These are phyloP conservation scores for Enteropsectra breve DNA, from an alignment of 371 early-diverging fungal species.

Conservation along the genomic window DNA sequence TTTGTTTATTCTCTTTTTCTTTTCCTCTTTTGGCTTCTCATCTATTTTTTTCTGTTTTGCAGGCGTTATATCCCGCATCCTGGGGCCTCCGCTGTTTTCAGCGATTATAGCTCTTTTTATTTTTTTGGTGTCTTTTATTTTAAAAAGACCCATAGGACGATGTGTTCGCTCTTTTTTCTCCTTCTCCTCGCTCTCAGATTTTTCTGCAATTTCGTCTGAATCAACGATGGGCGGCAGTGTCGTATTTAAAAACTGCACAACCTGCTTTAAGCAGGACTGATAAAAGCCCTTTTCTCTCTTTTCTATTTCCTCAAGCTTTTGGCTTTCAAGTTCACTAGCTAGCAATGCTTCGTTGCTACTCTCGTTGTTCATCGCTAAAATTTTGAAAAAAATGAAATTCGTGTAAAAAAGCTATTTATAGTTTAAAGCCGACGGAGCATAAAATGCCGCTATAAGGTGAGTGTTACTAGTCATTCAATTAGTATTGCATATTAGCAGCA, in stretches of 20 bases:
- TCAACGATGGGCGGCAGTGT: neutral
- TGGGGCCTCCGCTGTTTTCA: neutral
- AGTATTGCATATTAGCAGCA: no score
- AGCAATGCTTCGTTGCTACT: neutral
- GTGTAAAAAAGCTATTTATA: no score
- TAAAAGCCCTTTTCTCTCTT: constrained; percentile 1
- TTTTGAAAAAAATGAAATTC: neutral
- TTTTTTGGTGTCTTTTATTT: neutral
- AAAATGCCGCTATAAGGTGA: no score
- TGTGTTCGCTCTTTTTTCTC: neutral
- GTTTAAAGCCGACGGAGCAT: no score
- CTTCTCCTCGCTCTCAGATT: neutral
- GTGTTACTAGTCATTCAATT: no score
- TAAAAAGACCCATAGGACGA: neutral
- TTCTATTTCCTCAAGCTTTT: neutral
- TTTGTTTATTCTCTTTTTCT: neutral
- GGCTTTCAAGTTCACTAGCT: neutral
- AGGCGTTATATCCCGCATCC: neutral
- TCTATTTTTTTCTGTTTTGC: neutral
- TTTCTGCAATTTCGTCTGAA: neutral
- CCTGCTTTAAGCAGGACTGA: neutral
- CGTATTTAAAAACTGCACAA: constrained; percentile 6
- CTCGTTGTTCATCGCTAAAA: neutral
- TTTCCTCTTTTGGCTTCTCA: neutral
- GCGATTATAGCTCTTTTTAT: neutral